Conservation (phyloP, 1,284 basidiomycete genomes). For the Rhodotorula sp. region DNA sequence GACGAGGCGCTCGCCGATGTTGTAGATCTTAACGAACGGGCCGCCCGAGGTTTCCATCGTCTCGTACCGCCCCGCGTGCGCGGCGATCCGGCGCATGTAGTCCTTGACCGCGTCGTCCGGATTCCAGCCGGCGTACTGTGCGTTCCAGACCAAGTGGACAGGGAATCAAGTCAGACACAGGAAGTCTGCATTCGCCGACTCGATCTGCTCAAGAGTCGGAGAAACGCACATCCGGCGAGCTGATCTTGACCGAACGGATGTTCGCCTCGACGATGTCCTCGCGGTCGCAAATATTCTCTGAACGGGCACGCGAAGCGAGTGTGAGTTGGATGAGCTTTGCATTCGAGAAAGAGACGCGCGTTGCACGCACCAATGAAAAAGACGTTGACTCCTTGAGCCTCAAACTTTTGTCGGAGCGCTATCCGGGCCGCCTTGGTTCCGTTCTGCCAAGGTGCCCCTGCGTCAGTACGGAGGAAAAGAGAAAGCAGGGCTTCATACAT, state of each 20-base stretch:
- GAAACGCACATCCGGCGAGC: slow-evolving; percentile 82
- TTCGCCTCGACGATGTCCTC: slow-evolving; percentile 86
- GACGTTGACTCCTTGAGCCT: slow-evolving; percentile 80
- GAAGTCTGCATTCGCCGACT: background rate
- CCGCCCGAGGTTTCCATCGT: slow-evolving; percentile 67
- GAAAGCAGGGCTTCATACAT: background rate
- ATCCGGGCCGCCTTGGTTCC: slow-evolving; percentile 69
- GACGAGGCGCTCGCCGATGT: slow-evolving; percentile 92
- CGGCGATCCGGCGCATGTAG: slow-evolving; percentile 83
- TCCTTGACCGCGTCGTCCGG: slow-evolving; percentile 86
- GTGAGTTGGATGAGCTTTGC: background rate
- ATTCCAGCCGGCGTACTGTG: slow-evolving; percentile 86
- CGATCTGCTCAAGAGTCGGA: background rate
- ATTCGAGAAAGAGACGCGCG: background rate
- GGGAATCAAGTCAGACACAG: background rate
- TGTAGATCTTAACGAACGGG: slow-evolving; percentile 94
- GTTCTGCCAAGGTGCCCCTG: slow-evolving; percentile 55
- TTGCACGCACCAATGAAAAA: slow-evolving; percentile 75
- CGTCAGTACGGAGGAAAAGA: background rate
- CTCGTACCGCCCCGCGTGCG: slow-evolving; percentile 86
- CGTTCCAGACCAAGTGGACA: background rate
- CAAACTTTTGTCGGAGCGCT: slow-evolving; percentile 77
- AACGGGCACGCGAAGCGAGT: too few relatives aligned
- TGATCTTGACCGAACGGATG: slow-evolving; percentile 95
- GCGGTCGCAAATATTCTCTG: slow-evolving; percentile 59